Evolutionary conservation across 495 filamentous ascomycete genomes (phyloP), one percentile per base, ranked within the genome.

Genomic region (Podospora sp.): DNA sequence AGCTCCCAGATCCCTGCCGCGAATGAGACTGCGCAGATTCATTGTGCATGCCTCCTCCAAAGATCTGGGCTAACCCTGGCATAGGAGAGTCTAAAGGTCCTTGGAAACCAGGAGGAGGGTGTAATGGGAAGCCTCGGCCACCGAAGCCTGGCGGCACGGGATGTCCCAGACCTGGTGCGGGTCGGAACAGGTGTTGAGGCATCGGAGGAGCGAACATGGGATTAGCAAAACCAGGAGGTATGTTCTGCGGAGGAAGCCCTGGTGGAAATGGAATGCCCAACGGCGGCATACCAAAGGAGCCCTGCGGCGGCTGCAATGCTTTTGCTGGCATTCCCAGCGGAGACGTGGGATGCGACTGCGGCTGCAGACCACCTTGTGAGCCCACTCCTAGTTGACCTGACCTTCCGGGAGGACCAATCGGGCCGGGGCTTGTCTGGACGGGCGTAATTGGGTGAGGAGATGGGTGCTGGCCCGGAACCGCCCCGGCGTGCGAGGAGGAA

Each of bases 91-190:
- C 80, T 27, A 82, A 68, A 24, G 82, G 81, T 33, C 81, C 83
- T 46, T 71, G 76, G 67, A 88, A 87, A 5, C 85, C 84, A 29
- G 87, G 86, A 2, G 88, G 81, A 0, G 75, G 83, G 64, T 87
- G 82, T 58, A 85, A 86, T 14, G 88, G 85, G 70, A 89, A 91
- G 1, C 87, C 86, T 68, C 91, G 84, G 20, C 87, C 82, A 65
- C 84, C 86, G 58, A 92, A 84, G 21, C 88, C 82, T 9, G 80
- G 78, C 36, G 83, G 79, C 46, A 86, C 80, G 7, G 11, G 7
- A 11, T 86, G 77, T 68, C 90, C 87, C 85, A 71, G 79, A 56
- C 68, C 80, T 63, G 67, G 83, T 65, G 52, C 73, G 58, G 69
- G 66, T n/a, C 70, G 8, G 57, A 60, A 60, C 7, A 36, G 7